Evolutionary conservation across 139 green algal genomes (phyloP).

Genomic region (Pseudopediastrum boryanum): DNA sequence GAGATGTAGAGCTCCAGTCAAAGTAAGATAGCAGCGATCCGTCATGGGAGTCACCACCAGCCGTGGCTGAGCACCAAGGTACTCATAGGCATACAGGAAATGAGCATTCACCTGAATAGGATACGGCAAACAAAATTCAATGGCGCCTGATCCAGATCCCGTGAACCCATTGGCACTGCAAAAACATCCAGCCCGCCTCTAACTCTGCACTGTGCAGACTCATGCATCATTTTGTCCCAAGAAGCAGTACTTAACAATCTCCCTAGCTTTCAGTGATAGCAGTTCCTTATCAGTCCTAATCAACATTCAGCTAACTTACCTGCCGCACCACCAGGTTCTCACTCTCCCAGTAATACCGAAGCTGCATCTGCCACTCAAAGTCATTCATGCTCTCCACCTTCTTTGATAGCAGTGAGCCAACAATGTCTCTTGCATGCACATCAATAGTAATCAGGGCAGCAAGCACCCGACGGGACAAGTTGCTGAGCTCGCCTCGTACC

Average conservation of each 20-base stretch:
- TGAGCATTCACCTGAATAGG: constrained; percentile 76
- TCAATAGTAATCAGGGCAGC: constrained; percentile 88
- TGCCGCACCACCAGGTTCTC: constrained; percentile 69
- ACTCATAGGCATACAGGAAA: constrained; percentile 89
- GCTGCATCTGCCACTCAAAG: constrained; percentile 91
- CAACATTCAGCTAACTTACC: constrained; percentile 44
- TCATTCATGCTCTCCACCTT: constrained; percentile 56
- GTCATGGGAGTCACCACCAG: constrained; percentile 91
- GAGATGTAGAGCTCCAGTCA: constrained; percentile 85
- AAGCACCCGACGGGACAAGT: constrained; percentile 66
- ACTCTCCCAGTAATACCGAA: constrained; percentile 78
- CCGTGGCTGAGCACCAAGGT: constrained; percentile 82
- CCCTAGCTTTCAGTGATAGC: not conserved
- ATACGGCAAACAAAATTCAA: too few relatives aligned
- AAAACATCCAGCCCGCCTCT: too few relatives aligned
- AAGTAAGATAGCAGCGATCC: constrained; percentile 90
- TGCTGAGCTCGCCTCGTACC: constrained; percentile 65
- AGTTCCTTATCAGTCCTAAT: too few relatives aligned
- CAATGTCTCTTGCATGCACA: constrained; percentile 84
- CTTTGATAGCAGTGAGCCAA: constrained; percentile 63
- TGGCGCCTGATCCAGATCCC: too few relatives aligned
- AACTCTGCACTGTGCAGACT: too few relatives aligned
- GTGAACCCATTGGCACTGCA: too few relatives aligned
- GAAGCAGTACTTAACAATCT: too few relatives aligned
- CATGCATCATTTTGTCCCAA: too few relatives aligned